Conservation (phyloP, 225 moss, liverwort and hornwort species). For the Takakia lepidozioides region DNA sequence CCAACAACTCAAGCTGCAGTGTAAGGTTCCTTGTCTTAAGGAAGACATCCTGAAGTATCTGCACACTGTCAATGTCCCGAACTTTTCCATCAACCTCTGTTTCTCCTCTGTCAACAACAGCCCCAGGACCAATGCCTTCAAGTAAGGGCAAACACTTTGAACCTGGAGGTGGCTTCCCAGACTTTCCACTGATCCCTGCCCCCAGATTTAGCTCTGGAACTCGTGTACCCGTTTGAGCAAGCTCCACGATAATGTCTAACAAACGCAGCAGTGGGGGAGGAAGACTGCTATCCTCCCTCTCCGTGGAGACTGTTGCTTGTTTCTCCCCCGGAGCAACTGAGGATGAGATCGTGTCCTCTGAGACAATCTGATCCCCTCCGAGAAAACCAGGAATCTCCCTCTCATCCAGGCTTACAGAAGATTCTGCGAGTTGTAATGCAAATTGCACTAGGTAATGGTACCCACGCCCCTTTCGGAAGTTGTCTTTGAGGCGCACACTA, state of each 20-base stretch:
- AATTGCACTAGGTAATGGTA: conserved; percentile 70
- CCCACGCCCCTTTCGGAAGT: conserved; percentile 71
- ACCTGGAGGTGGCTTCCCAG: conserved; percentile 41
- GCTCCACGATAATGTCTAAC: conserved; percentile 82
- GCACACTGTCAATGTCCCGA: conserved; percentile 70
- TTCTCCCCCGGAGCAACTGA: too few species aligned
- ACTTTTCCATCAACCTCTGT: conserved; percentile 71
- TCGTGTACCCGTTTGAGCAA: conserved; percentile 73
- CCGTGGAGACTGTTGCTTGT: conserved; percentile 11
- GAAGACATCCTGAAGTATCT: conserved; percentile 84
- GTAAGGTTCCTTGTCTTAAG: conserved; percentile 55
- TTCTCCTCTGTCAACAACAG: conserved; percentile 15
- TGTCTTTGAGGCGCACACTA: conserved; percentile 54
- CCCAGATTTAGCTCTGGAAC: conserved; percentile 36
- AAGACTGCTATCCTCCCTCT: conserved; percentile 26
- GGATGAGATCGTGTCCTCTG: too few species aligned
- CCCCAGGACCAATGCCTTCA: conserved; percentile 29
- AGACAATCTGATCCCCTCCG: conserved; percentile 15
- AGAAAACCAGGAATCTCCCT: conserved; percentile 2
- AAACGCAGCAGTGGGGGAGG: conserved; percentile 63
- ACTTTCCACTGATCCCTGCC: conserved; percentile 45
- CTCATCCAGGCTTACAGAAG: conserved; percentile 7
- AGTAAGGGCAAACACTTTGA: conserved; percentile 33
- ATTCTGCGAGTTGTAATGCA: conserved; percentile 56
- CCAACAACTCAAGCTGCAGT: conserved; percentile 76